phyloP scores from a whole-genome alignment of 2,329 filamentous ascomycete genomes.

The Botrytis pseudocinerea region DNA sequence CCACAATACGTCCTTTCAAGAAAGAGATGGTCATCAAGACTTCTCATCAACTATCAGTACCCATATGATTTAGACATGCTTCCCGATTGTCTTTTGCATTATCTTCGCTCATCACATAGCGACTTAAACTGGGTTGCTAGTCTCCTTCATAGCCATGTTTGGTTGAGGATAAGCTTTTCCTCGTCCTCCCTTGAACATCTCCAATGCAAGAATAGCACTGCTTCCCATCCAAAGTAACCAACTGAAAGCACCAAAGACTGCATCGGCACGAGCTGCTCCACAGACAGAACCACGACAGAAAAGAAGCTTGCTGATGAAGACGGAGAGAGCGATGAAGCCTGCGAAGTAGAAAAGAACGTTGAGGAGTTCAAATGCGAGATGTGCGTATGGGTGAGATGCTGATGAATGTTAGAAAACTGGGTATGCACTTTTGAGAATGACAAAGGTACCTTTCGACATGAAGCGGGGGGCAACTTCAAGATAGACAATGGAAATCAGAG shows the following conservation, averaged over 20 bases:
- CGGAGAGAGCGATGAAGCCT: constrained; percentile 58
- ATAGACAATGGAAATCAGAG: constrained; percentile 55
- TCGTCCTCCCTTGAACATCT: constrained; percentile 48
- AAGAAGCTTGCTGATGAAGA: constrained; percentile 56
- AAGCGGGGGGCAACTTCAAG: constrained; percentile 52
- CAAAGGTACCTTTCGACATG: constrained; percentile 34
- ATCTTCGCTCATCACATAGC: neutral
- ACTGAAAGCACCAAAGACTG: constrained; percentile 54
- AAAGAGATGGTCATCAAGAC: constrained; percentile 18
- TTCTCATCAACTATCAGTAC: neutral
- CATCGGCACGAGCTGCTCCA: constrained; percentile 54
- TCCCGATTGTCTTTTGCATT: neutral
- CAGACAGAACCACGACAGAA: constrained; percentile 61
- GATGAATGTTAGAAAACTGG: neutral
- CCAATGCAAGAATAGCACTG: constrained; percentile 48
- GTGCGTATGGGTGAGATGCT: constrained; percentile 52
- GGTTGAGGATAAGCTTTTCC: constrained; percentile 36
- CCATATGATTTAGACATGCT: neutral
- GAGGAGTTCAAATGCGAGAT: constrained; percentile 51
- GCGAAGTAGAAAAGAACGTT: constrained; percentile 60
- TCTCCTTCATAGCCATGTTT: constrained; percentile 37
- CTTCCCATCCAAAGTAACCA: constrained; percentile 56
- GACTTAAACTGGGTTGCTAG: constrained; percentile 24
- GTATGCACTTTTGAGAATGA: neutral
- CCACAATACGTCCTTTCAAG: neutral